Base-by-base conservation (phyloP, 2,329 filamentous ascomycete genomes). In the Fusarium domesticum region DNA sequence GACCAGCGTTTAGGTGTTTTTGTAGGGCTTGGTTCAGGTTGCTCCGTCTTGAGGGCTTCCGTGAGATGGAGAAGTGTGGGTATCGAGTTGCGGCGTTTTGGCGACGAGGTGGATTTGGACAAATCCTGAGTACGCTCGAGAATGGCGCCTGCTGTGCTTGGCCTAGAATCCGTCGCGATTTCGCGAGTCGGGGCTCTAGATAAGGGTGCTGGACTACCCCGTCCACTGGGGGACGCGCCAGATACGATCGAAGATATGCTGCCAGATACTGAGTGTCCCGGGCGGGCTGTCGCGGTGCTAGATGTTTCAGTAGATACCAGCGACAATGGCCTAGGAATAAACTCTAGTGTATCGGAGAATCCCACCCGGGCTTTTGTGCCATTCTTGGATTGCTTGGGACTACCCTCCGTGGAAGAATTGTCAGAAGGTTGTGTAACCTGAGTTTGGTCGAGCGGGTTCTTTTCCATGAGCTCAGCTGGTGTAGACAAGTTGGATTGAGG, bases 251-350 rank as follows among this genome's bases (percentile, higher is more conserved):
- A 95, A 5, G 87, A 90, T 36, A 93, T 82, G 65, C 87, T 95
- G 45, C 85, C 86, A 18, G 86, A 86, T 25, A 88, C 76, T 2
- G 84, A 88, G 63, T 92, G 88, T 5, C 82, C 80, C 4, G 77
- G 77, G 18, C 82, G 78, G 15, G 84, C 76, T 1, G 87, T 89
- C 42, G 81, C 71, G 3, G 86, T 93, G 61, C 84, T 90, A 35
- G 89, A 85, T 0, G 88, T 89, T 63, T 93, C 89, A 16, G 84
- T 91, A 2, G 89, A 95, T 12, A 95, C 83, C 16, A 91, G 74
- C 2, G 91, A 96, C 15, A 95, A 69, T 1, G 91, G 90, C 10
- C 89, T 80, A 5, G 86, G 86, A 56, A 91, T 91, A 51, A 87
- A 90, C 64, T 95, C 88, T 19, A 95, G 75, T 10, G 81, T 87